Conservation (phyloP, 2,329 filamentous ascomycete species). For the Elsinoe fawcettii region DNA sequence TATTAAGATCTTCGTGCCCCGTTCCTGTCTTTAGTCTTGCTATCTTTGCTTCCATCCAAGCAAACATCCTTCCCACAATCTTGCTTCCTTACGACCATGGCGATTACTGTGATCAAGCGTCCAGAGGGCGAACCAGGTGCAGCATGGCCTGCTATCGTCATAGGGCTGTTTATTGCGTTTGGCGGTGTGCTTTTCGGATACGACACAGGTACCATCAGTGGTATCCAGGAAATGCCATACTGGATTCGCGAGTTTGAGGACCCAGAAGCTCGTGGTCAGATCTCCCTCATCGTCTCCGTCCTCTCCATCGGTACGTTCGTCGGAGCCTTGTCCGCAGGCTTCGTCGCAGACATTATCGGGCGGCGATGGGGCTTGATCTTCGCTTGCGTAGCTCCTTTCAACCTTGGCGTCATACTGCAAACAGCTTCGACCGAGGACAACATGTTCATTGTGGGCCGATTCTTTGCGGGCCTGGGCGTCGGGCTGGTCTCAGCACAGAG, state of each 20-base stretch:
- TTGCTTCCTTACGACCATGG: constrained; percentile 25
- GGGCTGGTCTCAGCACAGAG: constrained; percentile 53
- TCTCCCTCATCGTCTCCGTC: constrained; percentile 22
- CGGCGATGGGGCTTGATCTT: constrained; percentile 59
- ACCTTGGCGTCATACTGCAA: constrained; percentile 21
- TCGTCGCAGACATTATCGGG: constrained; percentile 64
- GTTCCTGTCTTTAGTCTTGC: too few species aligned
- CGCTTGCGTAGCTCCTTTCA: constrained; percentile 26
- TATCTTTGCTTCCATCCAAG: too few species aligned
- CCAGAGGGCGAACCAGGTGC: constrained; percentile 36
- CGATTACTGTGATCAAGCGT: constrained; percentile 33
- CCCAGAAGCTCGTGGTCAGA: constrained; percentile 10
- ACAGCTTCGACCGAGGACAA: constrained; percentile 18
- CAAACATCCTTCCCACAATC: neutral
- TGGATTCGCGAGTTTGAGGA: constrained; percentile 18
- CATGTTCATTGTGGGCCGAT: constrained; percentile 20
- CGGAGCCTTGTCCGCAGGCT: constrained; percentile 43
- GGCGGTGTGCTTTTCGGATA: constrained; percentile 25
- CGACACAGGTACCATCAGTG: constrained; percentile 18
- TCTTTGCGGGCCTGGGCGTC: constrained; percentile 21
- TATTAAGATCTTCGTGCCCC: neutral
- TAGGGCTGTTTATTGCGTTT: constrained; percentile 33
- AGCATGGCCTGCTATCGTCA: constrained; percentile 36
- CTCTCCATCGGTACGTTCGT: constrained; percentile 22
- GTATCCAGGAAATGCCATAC: constrained; percentile 18